phyloP scores from a whole-genome alignment of 176 grass and related monocot genomes.

The Hsuehochloa calcarea region DNA sequence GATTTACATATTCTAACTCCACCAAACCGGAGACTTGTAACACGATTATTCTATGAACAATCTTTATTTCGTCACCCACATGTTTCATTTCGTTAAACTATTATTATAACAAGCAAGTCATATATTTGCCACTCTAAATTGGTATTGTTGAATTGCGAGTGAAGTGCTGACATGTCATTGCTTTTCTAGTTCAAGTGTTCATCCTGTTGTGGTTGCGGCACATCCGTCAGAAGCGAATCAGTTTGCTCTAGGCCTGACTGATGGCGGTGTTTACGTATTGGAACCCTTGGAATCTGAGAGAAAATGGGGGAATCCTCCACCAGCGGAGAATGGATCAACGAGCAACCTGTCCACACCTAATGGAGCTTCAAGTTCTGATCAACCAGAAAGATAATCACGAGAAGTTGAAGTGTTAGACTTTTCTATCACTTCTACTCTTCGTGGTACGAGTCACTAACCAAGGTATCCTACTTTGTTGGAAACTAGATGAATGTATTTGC shows the following conservation, averaged over 20 bases:
- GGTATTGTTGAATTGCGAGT: neutral
- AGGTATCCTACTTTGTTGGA: constrained; percentile 38
- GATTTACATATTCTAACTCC: neutral
- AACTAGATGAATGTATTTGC: neutral
- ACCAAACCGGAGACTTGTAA: neutral
- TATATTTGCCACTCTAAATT: neutral
- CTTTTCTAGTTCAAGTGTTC: constrained; percentile 62
- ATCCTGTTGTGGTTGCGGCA: constrained; percentile 90
- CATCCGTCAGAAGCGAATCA: constrained; percentile 91
- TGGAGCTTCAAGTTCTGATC: constrained; percentile 79
- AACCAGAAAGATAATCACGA: constrained; percentile 56
- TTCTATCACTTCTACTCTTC: constrained; percentile 31
- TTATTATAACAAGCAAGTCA: neutral
- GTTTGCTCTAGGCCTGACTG: constrained; percentile 84
- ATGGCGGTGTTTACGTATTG: constrained; percentile 79
- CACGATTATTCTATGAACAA: neutral
- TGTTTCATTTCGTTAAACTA: neutral
- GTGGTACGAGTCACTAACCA: constrained; percentile 57
- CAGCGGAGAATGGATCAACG: constrained; percentile 79
- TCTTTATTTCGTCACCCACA: neutral
- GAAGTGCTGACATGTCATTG: constrained; percentile 31
- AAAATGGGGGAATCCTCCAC: constrained; percentile 90
- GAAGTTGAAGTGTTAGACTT: constrained; percentile 36
- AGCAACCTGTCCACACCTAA: constrained; percentile 63
- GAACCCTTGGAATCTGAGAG: constrained; percentile 90